Percentiles rank a stretch among this genome's conserved stretches.
phyloP scores from a whole-genome alignment of 257 asterid species.

The Penstemon davidsonii region DNA sequence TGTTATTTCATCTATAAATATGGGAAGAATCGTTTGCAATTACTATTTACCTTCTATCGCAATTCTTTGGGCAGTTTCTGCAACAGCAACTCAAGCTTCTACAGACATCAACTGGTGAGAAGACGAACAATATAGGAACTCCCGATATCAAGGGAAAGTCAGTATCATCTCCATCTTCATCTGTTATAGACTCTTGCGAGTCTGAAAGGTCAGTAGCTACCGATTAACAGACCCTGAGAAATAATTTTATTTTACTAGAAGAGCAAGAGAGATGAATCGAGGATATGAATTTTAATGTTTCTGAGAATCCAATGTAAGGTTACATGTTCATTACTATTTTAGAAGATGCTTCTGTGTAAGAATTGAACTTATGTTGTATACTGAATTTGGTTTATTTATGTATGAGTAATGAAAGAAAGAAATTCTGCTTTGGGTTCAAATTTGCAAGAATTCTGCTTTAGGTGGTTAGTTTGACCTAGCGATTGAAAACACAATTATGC shows the following conservation, averaged over 20 bases:
- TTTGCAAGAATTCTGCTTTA: background rate
- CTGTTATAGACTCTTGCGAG: constrained; percentile 28
- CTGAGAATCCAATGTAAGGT: constrained; percentile 13
- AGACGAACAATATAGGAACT: constrained; percentile 18
- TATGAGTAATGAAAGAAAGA: background rate
- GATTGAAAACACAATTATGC: too few species aligned
- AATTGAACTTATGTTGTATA: background rate
- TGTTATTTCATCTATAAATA: too few species aligned
- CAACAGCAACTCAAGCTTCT: constrained; percentile 46
- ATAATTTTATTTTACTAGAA: background rate
- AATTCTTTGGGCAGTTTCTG: constrained; percentile 35
- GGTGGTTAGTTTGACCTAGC: too few species aligned
- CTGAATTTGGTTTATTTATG: background rate
- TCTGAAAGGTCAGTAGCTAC: constrained; percentile 22
- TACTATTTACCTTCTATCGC: background rate
- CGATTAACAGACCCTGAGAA: constrained; percentile 25
- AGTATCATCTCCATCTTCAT: constrained; percentile 30
- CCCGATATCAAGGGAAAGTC: constrained; percentile 45
- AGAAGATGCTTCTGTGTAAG: background rate
- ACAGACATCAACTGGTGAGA: constrained; percentile 29
- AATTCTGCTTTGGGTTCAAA: too few species aligned
- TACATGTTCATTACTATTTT: constrained; percentile 19
- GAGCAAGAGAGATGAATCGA: background rate
- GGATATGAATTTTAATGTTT: background rate
- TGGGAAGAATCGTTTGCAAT: background rate